phyloP scores from a whole-genome alignment of 2,329 filamentous ascomycete species.

The Bipolaris sorokiniana region DNA sequence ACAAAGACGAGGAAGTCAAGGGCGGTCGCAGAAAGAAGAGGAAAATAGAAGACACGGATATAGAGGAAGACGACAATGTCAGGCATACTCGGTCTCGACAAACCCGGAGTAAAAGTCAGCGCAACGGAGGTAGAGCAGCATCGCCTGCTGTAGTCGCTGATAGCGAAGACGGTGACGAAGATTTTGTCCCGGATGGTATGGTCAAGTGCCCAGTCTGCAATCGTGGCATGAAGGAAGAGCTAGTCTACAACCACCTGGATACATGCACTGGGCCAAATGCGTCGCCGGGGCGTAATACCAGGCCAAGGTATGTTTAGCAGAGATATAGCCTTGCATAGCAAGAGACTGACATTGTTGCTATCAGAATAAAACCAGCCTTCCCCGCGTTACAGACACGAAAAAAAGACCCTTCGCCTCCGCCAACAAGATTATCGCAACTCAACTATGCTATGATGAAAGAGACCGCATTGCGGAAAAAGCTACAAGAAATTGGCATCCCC shows the following conservation, averaged over 20 bases:
- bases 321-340: neutral
- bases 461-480: constrained; percentile 75
- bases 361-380: constrained; percentile 32
- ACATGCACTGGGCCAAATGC: constrained; percentile 58
- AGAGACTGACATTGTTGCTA: constrained; percentile 13
- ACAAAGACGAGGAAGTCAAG: constrained; percentile 32
- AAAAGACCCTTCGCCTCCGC: constrained; percentile 50
- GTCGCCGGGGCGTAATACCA: constrained; percentile 36
- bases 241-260: constrained; percentile 83
- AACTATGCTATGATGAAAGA: constrained; percentile 92
- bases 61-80: constrained; percentile 50
- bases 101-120: constrained; percentile 49
- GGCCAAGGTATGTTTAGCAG: constrained; percentile 36
- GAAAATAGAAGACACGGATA: constrained; percentile 58
- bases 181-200: constrained; percentile 68
- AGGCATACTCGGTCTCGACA: constrained; percentile 43
- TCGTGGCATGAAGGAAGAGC: constrained; percentile 76
- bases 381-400: constrained; percentile 32
- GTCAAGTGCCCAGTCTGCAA: constrained; percentile 85
- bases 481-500: constrained; percentile 80
- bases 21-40: constrained; percentile 51
- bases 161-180: constrained; percentile 51
- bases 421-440: constrained; percentile 68
- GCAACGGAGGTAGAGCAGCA: constrained; percentile 34
- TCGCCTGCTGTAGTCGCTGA: constrained; percentile 47